Percentiles rank a stretch among this genome's conserved stretches.
Conservation (phyloP, 768 basidiomycete genomes). For the Gloeopeniophorella convolvens region DNA sequence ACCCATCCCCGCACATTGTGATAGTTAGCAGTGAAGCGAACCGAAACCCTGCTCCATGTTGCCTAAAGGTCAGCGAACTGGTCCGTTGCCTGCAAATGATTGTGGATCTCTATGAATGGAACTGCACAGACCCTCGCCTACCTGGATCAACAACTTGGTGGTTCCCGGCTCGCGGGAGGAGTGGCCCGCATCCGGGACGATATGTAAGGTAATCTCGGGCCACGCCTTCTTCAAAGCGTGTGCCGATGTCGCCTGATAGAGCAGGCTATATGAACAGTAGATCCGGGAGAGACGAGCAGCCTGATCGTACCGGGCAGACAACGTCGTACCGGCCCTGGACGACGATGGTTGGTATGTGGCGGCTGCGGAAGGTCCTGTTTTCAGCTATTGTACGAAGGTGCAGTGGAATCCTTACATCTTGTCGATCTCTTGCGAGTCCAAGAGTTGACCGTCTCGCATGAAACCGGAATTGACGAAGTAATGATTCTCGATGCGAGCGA, state of each 20-base stretch:
- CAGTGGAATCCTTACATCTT: conserved; percentile 55
- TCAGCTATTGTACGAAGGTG: not conserved
- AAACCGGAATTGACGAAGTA: conserved; percentile 89
- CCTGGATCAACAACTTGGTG: conserved; percentile 65
- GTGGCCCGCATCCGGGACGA: conserved; percentile 86
- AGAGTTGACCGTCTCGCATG: conserved; percentile 81
- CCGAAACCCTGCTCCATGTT: too few species aligned
- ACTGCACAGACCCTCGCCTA: conserved; percentile 24
- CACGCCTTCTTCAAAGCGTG: conserved; percentile 76
- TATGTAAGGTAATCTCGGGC: conserved; percentile 69
- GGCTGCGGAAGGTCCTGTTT: conserved; percentile 41
- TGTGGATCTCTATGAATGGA: too few species aligned
- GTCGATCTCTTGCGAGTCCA: conserved; percentile 77
- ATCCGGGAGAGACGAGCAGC: conserved; percentile 19
- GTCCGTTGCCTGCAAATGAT: too few species aligned
- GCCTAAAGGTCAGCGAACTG: too few species aligned
- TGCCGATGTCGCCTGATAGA: conserved; percentile 63
- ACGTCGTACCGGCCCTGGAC: conserved; percentile 88
- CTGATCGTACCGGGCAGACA: conserved; percentile 62
- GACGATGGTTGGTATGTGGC: conserved; percentile 78
- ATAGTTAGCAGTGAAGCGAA: too few species aligned
- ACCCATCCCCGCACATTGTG: too few species aligned
- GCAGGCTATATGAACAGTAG: not conserved
- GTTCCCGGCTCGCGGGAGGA: conserved; percentile 71
- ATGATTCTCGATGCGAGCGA: conserved; percentile 86